These are phyloP conservation scores for Saccharum officinarum DNA, from an alignment of 176 grass and related monocot species.

Conservation along the genomic window DNA sequence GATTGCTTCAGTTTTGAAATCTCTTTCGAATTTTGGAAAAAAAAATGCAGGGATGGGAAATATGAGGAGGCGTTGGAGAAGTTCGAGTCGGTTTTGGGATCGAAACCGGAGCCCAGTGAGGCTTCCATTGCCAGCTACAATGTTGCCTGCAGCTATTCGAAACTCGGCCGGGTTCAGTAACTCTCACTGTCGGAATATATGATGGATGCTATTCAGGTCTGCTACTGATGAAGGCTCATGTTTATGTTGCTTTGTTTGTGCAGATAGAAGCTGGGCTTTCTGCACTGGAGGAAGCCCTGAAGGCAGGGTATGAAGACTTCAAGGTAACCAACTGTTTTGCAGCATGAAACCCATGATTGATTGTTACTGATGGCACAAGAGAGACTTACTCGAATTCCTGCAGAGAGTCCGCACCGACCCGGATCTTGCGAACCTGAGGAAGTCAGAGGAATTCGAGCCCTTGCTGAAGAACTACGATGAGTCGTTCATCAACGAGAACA, in stretches of 20 bases:
- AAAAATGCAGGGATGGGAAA: conserved; percentile 45
- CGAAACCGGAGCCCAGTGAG: conserved; percentile 67
- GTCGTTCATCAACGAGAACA: conserved; percentile 95
- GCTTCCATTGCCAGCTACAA: conserved; percentile 86
- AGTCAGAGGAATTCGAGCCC: conserved; percentile 52
- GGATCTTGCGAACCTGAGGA: conserved; percentile 73
- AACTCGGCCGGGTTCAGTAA: conserved; percentile 70
- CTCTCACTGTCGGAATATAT: not conserved
- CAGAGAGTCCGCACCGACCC: conserved; percentile 78
- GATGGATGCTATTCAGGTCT: not conserved
- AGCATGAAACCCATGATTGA: not conserved
- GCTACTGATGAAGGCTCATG: conserved; percentile 27
- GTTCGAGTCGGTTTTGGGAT: conserved; percentile 91
- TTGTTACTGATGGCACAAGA: conserved; percentile 7
- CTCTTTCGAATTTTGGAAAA: not conserved
- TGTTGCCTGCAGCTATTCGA: conserved; percentile 94
- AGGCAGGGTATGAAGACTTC: conserved; percentile 85
- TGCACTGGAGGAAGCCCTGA: conserved; percentile 83
- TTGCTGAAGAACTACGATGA: conserved; percentile 89
- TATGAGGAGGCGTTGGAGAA: conserved; percentile 94
- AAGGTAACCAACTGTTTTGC: conserved; percentile 57
- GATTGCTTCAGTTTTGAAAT: conserved; percentile 20
- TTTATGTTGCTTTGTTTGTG: not conserved
- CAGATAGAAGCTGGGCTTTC: conserved; percentile 84
- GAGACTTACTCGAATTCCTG: conserved; percentile 14